phyloP scores from a whole-genome alignment of 768 basidiomycete genomes.

The Lactifluus echinatus region DNA sequence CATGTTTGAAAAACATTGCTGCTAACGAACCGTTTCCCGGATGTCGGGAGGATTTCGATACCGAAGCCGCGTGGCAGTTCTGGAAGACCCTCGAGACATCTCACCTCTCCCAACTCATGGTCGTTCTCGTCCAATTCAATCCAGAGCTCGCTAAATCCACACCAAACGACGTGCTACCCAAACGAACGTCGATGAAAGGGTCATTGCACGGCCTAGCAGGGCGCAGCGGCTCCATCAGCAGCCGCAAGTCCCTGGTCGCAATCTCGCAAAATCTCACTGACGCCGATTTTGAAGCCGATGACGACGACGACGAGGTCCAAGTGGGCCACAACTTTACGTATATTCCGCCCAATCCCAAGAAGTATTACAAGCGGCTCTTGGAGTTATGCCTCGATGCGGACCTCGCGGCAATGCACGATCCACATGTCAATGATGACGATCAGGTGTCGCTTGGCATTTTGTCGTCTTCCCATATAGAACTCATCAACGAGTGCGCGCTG shows the following conservation, averaged over 20 bases:
- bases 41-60: constrained; percentile 78
- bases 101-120: constrained; percentile 80
- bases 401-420: constrained; percentile 81
- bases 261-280: constrained; percentile 24
- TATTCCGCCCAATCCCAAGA: constrained; percentile 82
- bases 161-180: constrained; percentile 42
- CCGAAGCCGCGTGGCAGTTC: constrained; percentile 70
- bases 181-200: constrained; percentile 33
- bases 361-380: constrained; percentile 77
- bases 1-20: constrained; percentile 86
- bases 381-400: constrained; percentile 78
- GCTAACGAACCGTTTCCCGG: constrained; percentile 79
- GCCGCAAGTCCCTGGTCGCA: constrained; percentile 47
- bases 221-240: constrained; percentile 57
- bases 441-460: constrained; percentile 93
- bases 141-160: constrained; percentile 80
- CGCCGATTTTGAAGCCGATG: constrained; percentile 32
- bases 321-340: constrained; percentile 77
- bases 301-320: constrained; percentile 60
- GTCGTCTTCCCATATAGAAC: constrained; percentile 64
- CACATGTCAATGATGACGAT: constrained; percentile 88
- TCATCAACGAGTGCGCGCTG: constrained; percentile 81
- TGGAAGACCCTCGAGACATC: constrained; percentile 80
- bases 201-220: constrained; percentile 41
- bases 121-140: constrained; percentile 77